These are phyloP conservation scores for Scleromitrula shiraiana DNA, from an alignment of 2,329 filamentous ascomycete genomes.

Conservation along the genomic window DNA sequence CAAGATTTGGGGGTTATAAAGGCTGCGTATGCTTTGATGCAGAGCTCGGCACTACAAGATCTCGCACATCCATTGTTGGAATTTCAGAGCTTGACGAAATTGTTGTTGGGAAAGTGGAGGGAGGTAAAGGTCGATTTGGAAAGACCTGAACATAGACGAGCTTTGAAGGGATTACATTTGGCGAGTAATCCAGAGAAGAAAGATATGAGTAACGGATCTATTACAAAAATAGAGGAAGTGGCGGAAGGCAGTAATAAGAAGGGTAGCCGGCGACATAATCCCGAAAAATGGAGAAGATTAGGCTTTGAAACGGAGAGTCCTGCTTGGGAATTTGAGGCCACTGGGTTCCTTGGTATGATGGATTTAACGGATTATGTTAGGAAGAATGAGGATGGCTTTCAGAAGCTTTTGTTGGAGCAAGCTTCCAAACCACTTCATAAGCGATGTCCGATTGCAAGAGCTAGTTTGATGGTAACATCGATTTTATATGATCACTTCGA, in stretches of 20 bases:
- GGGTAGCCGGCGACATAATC: slow-evolving; percentile 66
- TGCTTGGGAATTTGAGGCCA: slow-evolving; percentile 72
- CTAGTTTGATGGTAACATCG: slow-evolving; percentile 77
- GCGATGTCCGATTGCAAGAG: slow-evolving; percentile 79
- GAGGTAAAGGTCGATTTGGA: slow-evolving; percentile 80
- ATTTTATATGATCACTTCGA: slow-evolving; percentile 95
- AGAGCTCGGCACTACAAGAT: slow-evolving; percentile 85
- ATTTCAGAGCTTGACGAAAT: slow-evolving; percentile 86
- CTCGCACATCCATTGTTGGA: slow-evolving; percentile 83
- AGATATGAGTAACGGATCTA: slow-evolving; percentile 27
- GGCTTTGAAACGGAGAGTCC: slow-evolving; percentile 91
- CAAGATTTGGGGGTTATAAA: slow-evolving; percentile 92
- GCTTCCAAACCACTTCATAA: slow-evolving; percentile 61
- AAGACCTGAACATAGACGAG: slow-evolving; percentile 77
- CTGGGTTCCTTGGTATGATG: slow-evolving; percentile 94
- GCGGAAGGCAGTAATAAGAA: slow-evolving; percentile 39
- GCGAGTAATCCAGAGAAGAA: slow-evolving; percentile 64
- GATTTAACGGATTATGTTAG: slow-evolving; percentile 89
- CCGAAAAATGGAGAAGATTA: slow-evolving; percentile 85
- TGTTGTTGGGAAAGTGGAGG: slow-evolving; percentile 79
- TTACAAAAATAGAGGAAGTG: slow-evolving; percentile 28
- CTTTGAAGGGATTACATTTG: slow-evolving; percentile 68
- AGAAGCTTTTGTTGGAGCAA: slow-evolving; percentile 87
- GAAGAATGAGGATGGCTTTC: slow-evolving; percentile 86
- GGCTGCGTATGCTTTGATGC: slow-evolving; percentile 88